Base-by-base conservation (phyloP, 164 flowering plant species). In the Dillenia turbinata region DNA sequence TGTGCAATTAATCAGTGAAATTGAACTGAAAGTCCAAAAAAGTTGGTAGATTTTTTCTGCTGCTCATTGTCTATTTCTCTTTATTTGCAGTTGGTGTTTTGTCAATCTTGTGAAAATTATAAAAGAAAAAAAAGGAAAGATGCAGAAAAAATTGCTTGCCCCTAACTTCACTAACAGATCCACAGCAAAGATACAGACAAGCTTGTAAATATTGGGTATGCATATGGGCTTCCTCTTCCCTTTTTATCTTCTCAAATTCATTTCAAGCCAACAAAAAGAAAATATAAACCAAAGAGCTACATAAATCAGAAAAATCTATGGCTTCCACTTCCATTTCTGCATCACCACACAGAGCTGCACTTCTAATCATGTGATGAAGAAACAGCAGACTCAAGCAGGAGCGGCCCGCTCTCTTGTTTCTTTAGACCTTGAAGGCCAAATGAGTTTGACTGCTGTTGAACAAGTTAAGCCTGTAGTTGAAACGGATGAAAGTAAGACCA, bases 251-350 rank as follows among this genome's bases (percentile, higher is more conserved):
- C 40, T 33, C 40, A 33, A 5, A 33, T 44, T 46, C 11, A 12
- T 40, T 47, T 55, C 15, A 14, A 54, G 46, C 24, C 40, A 11
- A 22, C 51, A 57, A 16, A n/a, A 52, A 52, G n/a, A 33, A 54
- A 46, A 44, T 9, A 40, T 40, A 58, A 22, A 52, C 17, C 1
- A 64, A 17, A 58, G 11, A 52, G 10, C 40, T 56, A 48, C 47
- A 53, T 49, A 19, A 52, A 49, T 49, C 19, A 7, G 24, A 13
- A 24, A 44, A 65, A 66, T 43, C 64, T 26, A 81, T 80, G 87
- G 82, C 83, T 63, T 74, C 85, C 60, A 60, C 76, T 56, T 66
- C 81, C 70, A 70, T 81, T 51, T 65, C 75, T 71, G 78, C 83
- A n/a, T 79, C 76, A 4, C 16, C 73, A 57, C 80, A 73, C 15